Evolutionary conservation across 129 eudicot genomes (phyloP), one percentile per base, ranked within the genome.

Genomic region (Flaveria sonorensis): DNA sequence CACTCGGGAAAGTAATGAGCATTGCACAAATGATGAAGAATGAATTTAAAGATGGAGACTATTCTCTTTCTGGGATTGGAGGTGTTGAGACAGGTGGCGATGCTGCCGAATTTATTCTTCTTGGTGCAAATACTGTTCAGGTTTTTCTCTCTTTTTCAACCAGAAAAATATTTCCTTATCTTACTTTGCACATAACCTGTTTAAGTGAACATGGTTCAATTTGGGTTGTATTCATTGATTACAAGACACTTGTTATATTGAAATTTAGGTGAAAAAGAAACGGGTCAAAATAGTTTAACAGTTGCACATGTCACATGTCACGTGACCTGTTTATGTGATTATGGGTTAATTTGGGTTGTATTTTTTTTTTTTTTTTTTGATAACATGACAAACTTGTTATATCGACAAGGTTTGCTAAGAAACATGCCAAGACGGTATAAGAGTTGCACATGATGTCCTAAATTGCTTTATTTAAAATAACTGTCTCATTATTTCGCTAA

Each of bases 101-200:
- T 81, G 99, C 99, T 55, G 99, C 99, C 75, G 99, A 95, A 65
- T 95, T 95, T 77, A 95, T 95, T 81, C 99, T 95, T 76, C 92
- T 95, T 20, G 99, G 99, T 10, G 96, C 99, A 63, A 87, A 92
- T 43, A 95, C 97, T 9, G 99, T 95, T 67, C 99, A 95, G 96
- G 99, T 95, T 74, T 61, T 2, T 43, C 48, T 59, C 40, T 51
- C 43, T n/a, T 36, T 16, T 48, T 7, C 2, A 2, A 77, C 50
- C 71, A 19, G 57, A 10, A 30, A 6, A 14, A 23, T 48, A 5
- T 46, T 10, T 28, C 72, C 5, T 30, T 13, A 4, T 64, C 3
- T 30, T 4, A 30, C 4, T 53, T 40, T 26, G 55, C 73, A 0
- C 12, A 65, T 21, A 71, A 15, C 30, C 76, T 10, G 15, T 51